Base-by-base conservation (phyloP, 768 basidiomycete species). In the Pleurotus ostreatus region DNA sequence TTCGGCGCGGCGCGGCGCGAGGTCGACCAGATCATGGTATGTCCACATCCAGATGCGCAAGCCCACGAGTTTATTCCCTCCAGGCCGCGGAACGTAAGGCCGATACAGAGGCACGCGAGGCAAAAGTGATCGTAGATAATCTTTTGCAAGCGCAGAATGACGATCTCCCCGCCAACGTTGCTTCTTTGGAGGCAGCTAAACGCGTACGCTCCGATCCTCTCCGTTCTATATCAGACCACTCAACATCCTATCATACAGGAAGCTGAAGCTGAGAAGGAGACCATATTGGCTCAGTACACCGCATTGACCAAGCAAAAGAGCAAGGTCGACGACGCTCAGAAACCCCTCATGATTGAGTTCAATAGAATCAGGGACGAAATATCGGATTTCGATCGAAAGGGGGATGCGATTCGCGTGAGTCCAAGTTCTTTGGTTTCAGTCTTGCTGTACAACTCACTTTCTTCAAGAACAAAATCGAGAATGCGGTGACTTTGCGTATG, bases 71-170 rank as follows among this genome's bases (percentile, higher is more conserved):
- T 55, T 55, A 8, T 6, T 41, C 3, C 47, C 20, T 34, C 30
- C 11, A 77, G 76, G 41, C 34, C 7, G 61, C 71, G 52, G 72
- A 71, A 25, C 59, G 46, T 44, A 40, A 48, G 2, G 66, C 73
- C 20, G 64, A 73, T 46, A 48, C 62, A 1, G 45, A 57, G 2
- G 41, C 64, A 15, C 62, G 70, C 38, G 46, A 46, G 5, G 73
- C 75, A 26, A 83, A 74, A 64, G 34, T 58, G 5, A 61, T 59
- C 1, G 68, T 80, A 40, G 62, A 64, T 26, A 68, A 69, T 18
- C 64, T 88, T 15, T 80, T 85, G 59, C 71, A 78, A 37, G 86
- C 88, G 59, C 77, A 78, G 11, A 88, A 86, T 56, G 86, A 89
- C 16, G 86, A 88, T 11, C 71, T 87, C 66, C 86, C 88, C 1